These are phyloP conservation scores for Torulaspora maleeae DNA, from an alignment of 805 yeast genomes.

Conservation along the genomic window DNA sequence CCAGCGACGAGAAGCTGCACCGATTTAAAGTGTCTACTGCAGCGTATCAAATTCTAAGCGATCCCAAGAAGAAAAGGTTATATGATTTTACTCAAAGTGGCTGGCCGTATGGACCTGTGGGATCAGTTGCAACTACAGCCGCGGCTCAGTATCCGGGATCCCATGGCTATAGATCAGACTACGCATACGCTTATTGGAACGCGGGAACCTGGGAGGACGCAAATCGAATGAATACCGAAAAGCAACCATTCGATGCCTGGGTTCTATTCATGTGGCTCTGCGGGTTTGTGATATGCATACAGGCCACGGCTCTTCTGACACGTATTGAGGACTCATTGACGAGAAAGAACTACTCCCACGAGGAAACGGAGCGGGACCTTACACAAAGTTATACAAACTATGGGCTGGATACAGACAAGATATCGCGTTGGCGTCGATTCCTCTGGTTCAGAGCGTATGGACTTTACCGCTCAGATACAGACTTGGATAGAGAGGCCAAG, in stretches of 20 bases:
- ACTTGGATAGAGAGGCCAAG: conserved; percentile 35
- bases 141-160: conserved; percentile 13
- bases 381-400: conserved; percentile 45
- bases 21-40: conserved; percentile 52
- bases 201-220: conserved; percentile 66
- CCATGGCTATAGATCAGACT: conserved; percentile 33
- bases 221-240: conserved; percentile 39
- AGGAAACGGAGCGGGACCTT: conserved; percentile 40
- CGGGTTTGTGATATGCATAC: conserved; percentile 39
- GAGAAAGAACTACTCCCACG: conserved; percentile 37
- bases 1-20: conserved; percentile 29
- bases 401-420: conserved; percentile 47
- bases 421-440: conserved; percentile 52
- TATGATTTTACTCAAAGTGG: conserved; percentile 48
- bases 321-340: conserved; percentile 36
- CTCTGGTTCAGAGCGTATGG: conserved; percentile 49
- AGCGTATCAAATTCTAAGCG: conserved; percentile 55
- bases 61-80: conserved; percentile 39
- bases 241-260: conserved; percentile 43
- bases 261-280: conserved; percentile 38
- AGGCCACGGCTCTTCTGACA: conserved; percentile 40
- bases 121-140: conserved; percentile 15
- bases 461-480: conserved; percentile 30
- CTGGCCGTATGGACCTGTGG: conserved; percentile 40
- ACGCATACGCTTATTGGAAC: conserved; percentile 45